phyloP scores from a whole-genome alignment of 2,329 filamentous ascomycete species.

The Curvularia spicifera region DNA sequence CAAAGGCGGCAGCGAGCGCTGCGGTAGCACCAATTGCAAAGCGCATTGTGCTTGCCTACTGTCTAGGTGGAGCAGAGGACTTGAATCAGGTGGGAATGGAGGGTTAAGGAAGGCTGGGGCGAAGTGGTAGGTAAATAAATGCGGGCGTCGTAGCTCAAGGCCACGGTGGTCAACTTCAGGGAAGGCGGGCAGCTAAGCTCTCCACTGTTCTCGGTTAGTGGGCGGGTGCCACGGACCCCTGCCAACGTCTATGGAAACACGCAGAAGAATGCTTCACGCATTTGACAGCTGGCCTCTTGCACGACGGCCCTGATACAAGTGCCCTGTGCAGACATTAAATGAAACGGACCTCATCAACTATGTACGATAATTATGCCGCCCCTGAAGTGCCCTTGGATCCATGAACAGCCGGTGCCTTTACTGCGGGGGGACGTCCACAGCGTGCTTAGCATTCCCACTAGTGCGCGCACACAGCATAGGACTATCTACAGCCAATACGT shows the following conservation, averaged over 20 bases:
- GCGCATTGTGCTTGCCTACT: conserved; percentile 52
- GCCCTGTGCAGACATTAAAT: neutral
- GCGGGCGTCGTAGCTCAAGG: conserved; percentile 29
- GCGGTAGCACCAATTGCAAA: conserved; percentile 77
- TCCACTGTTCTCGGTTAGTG: conserved; percentile 18
- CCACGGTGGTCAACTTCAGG: conserved; percentile 27
- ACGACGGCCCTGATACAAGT: conserved; percentile 2
- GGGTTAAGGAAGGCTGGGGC: conserved; percentile 26
- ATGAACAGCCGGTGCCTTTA: neutral
- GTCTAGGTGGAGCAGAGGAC: conserved; percentile 41
- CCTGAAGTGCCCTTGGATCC: neutral
- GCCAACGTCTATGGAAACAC: conserved; percentile 18
- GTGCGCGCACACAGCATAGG: neutral
- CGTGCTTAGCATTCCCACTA: conserved; percentile 1
- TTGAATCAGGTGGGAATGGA: conserved; percentile 29
- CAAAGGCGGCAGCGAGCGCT: conserved; percentile 73
- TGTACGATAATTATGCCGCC: neutral
- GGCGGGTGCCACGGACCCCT: conserved; percentile 14
- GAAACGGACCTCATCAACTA: neutral
- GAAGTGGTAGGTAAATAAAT: conserved; percentile 35
- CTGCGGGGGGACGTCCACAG: conserved; percentile 6
- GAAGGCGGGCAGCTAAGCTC: conserved; percentile 23
- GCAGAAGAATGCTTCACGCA: conserved; percentile 25
- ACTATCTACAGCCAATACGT: neutral
- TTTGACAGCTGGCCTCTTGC: conserved; percentile 33